Evolutionary conservation across 768 basidiomycete genomes (phyloP).

Genomic region (Tulasnella sp.): DNA sequence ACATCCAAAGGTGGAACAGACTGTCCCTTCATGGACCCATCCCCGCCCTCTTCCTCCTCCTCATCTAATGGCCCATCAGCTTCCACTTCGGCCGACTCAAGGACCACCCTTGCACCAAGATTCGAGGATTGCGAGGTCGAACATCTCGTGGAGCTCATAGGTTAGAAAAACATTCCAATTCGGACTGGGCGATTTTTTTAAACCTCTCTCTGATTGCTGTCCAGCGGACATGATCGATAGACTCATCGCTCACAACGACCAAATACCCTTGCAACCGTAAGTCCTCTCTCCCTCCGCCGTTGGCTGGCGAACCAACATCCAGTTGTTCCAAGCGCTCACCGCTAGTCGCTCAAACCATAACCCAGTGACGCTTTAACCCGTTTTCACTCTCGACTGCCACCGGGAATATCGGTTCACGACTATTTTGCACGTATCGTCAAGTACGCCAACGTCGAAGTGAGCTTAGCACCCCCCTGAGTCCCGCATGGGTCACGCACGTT

Average conservation of each 20-base stretch:
- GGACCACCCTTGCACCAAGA: constrained; percentile 54
- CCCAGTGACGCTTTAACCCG: constrained; percentile 83
- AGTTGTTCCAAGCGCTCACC: constrained; percentile 34
- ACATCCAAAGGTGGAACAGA: constrained; percentile 13
- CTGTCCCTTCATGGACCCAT: constrained; percentile 16
- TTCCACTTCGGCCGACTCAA: constrained; percentile 22
- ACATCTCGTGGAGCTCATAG: constrained; percentile 81
- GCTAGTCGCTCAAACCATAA: constrained; percentile 32
- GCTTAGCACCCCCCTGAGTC: constrained; percentile 32
- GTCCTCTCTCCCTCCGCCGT: constrained; percentile 36
- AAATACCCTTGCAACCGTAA: constrained; percentile 83
- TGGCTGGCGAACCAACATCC: constrained; percentile 14
- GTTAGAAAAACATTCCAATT: constrained; percentile 45
- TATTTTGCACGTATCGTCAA: constrained; percentile 91
- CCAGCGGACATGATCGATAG: constrained; percentile 94
- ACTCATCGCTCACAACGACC: constrained; percentile 93
- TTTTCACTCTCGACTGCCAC: constrained; percentile 92
- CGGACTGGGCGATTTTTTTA: constrained; percentile 28
- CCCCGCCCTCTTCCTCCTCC: neutral
- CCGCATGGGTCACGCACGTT: constrained; percentile 16
- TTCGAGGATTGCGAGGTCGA: constrained; percentile 86
- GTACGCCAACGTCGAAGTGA: constrained; percentile 93
- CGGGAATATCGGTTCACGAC: constrained; percentile 82
- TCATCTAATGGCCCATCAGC: neutral
- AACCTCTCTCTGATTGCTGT: constrained; percentile 32